phyloP scores from a whole-genome alignment of 306 rosid genomes.

The Nissolia schottii region DNA sequence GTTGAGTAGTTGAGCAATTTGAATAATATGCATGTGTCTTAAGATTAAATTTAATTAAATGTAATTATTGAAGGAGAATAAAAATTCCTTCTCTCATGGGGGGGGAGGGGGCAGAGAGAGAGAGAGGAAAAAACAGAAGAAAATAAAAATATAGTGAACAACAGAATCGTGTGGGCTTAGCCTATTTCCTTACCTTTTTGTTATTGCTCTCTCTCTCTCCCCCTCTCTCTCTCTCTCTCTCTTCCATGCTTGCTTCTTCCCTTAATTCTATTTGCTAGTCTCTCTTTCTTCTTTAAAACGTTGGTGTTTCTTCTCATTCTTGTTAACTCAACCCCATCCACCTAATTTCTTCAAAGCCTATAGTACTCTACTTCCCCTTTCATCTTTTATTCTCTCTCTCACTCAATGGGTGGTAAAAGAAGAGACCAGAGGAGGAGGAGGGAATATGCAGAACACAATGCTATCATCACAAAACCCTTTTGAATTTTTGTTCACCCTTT shows the following conservation, averaged over 20 bases:
- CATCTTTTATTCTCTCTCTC: background rate
- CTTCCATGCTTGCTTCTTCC: background rate
- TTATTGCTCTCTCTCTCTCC: background rate
- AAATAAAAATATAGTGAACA: background rate
- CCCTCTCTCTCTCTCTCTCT: background rate
- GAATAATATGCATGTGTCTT: too few relatives aligned
- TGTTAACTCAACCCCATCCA: constrained; percentile 16
- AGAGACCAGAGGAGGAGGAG: too few relatives aligned
- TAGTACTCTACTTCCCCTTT: background rate
- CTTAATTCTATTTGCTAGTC: constrained; percentile 11
- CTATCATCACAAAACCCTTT: background rate
- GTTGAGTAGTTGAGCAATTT: too few relatives aligned
- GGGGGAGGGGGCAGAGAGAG: too few relatives aligned
- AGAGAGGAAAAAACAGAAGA: background rate
- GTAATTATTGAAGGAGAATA: too few relatives aligned
- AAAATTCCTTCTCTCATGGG: too few relatives aligned
- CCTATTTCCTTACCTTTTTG: background rate
- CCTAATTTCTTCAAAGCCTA: background rate
- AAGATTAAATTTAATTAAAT: too few relatives aligned
- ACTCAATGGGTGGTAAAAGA: background rate
- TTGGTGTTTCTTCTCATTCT: constrained; percentile 18
- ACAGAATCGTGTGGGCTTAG: constrained; percentile 32
- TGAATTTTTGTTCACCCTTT: too few relatives aligned
- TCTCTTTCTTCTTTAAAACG: constrained; percentile 22
- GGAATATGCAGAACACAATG: constrained; percentile 13